A percentile compares a stretch with the other conserved stretches of the same genome.
Conservation (phyloP, 2,329 filamentous ascomycete species). For the Ascocoryne sarcoides region DNA sequence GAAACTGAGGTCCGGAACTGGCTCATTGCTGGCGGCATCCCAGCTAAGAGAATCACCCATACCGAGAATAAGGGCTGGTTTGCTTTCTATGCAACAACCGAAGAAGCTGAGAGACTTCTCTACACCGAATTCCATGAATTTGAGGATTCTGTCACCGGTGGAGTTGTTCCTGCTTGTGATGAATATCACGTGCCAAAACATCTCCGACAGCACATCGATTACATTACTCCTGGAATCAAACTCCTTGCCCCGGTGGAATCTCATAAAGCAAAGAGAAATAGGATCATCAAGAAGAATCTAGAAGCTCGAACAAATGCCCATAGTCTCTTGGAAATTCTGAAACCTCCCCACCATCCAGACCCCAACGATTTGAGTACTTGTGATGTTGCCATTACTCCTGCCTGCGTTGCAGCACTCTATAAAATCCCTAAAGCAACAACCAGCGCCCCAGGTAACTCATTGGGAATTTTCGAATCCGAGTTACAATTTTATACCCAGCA, state of each 20-base stretch:
- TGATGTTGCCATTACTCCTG: conserved; percentile 18
- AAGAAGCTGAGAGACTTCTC: conserved; percentile 30
- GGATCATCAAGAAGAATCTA: neutral
- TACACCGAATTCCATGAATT: conserved; percentile 27
- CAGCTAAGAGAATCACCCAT: neutral
- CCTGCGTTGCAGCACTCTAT: conserved; percentile 28
- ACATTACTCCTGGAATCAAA: conserved; percentile 38
- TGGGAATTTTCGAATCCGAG: conserved; percentile 31
- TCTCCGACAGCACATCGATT: conserved; percentile 42
- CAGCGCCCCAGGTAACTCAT: neutral
- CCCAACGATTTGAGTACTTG: conserved; percentile 11
- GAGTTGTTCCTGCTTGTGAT: neutral
- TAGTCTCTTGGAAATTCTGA: neutral
- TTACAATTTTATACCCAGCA: conserved; percentile 29
- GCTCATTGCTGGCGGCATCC: conserved; percentile 16
- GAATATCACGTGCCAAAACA: conserved; percentile 35
- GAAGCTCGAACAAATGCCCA: neutral
- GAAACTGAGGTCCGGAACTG: conserved; percentile 28
- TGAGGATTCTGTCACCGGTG: conserved; percentile 38
- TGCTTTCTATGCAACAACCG: conserved; percentile 29
- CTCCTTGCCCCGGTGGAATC: conserved; percentile 24
- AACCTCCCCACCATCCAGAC: neutral
- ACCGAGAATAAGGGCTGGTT: conserved; percentile 31
- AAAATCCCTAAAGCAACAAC: conserved; percentile 24
- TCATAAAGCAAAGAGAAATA: conserved; percentile 35